A percentile compares a stretch with the other conserved stretches of the same genome.
phyloP scores from a whole-genome alignment of 108 stramenopile genomes.

The Cylindrotheca closterium region DNA sequence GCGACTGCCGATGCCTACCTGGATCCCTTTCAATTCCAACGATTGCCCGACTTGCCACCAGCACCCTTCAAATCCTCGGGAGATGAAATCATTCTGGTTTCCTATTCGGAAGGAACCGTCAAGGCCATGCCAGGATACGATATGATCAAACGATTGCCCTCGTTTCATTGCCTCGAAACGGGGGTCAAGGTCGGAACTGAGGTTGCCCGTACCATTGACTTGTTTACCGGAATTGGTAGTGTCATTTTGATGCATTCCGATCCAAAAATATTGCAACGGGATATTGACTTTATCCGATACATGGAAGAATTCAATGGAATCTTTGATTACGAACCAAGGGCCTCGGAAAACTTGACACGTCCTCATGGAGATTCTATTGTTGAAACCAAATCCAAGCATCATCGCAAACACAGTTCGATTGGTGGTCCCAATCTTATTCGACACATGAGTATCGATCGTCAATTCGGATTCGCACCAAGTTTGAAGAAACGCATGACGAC shows the following conservation, averaged over 20 bases:
- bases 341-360: slow-evolving; percentile 57
- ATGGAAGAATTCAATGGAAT: slow-evolving; percentile 26
- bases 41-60: slow-evolving; percentile 40
- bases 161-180: slow-evolving; percentile 52
- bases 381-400: not conserved
- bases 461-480: slow-evolving; percentile 23
- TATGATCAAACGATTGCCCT: slow-evolving; percentile 46
- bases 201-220: slow-evolving; percentile 47
- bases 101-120: slow-evolving; percentile 49
- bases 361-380: slow-evolving; percentile 42
- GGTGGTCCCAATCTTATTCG: slow-evolving; percentile 66
- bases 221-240: slow-evolving; percentile 45
- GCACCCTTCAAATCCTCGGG: slow-evolving; percentile 45
- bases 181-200: slow-evolving; percentile 32
- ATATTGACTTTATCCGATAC: slow-evolving; percentile 52
- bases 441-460: slow-evolving; percentile 68
- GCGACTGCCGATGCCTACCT: slow-evolving; percentile 71
- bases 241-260: slow-evolving; percentile 50
- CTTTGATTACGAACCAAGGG: slow-evolving; percentile 47
- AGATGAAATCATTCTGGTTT: slow-evolving; percentile 34
- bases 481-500: slow-evolving; percentile 75
- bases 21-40: slow-evolving; percentile 47
- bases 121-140: slow-evolving; percentile 52
- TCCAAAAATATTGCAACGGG: slow-evolving; percentile 36
- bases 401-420: not conserved